These are phyloP conservation scores for Mycena citricolor DNA, from an alignment of 1,284 basidiomycete species.

Conservation along the genomic window DNA sequence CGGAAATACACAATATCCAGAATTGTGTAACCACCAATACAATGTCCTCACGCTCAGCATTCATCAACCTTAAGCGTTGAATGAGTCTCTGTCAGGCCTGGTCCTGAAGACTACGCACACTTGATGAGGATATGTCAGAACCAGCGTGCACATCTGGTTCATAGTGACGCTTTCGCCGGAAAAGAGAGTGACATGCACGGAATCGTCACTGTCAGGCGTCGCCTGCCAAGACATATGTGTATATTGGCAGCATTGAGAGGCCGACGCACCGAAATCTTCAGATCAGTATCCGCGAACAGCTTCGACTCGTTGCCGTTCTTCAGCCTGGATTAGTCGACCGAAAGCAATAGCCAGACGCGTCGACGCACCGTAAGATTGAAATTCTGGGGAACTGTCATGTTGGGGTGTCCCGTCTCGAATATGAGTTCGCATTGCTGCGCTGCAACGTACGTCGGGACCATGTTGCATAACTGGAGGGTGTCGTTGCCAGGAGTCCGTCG, in stretches of 20 bases:
- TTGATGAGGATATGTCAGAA: constrained; percentile 22
- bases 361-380: constrained; percentile 15
- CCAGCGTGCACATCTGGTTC: constrained; percentile 16
- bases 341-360: neutral
- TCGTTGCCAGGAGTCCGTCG: constrained; percentile 11
- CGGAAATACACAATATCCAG: constrained; percentile 59
- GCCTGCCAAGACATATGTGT: neutral
- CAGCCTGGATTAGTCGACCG: neutral
- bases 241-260: neutral
- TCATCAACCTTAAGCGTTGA: constrained; percentile 18
- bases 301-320: neutral
- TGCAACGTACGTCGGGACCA: constrained; percentile 5
- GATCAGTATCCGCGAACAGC: too few species aligned
- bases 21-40: constrained; percentile 55
- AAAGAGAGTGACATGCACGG: constrained; percentile 7
- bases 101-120: constrained; percentile 7
- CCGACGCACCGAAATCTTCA: too few species aligned
- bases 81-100: neutral
- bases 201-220: neutral
- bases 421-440: constrained; percentile 7
- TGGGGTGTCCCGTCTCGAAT: constrained; percentile 9
- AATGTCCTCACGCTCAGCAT: constrained; percentile 57
- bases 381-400: constrained; percentile 2
- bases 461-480: constrained; percentile 14
- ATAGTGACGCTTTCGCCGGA: constrained; percentile 1